These are phyloP conservation scores for Colletotrichum nymphaeae DNA, from an alignment of 2,329 filamentous ascomycete genomes.

Conservation along the genomic window DNA sequence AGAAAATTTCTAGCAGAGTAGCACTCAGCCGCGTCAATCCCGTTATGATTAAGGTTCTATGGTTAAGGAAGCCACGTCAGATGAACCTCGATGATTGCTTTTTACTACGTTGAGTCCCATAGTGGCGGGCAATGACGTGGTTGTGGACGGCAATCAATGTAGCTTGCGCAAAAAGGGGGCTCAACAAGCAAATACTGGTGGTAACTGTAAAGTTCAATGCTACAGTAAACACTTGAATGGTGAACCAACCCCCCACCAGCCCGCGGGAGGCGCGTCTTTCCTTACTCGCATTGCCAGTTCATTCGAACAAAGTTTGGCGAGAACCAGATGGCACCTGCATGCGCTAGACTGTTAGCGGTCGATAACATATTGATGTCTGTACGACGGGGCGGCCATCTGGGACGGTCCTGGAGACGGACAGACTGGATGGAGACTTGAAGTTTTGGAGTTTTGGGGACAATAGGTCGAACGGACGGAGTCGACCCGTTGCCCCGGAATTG, in stretches of 20 bases:
- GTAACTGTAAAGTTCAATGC: background rate
- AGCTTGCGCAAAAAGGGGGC: background rate
- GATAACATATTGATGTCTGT: background rate
- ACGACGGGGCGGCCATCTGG: background rate
- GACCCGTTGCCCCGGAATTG: slow-evolving; percentile 14
- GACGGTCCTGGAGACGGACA: background rate
- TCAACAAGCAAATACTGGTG: background rate
- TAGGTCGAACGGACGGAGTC: background rate
- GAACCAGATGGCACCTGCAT: background rate
- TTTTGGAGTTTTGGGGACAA: background rate
- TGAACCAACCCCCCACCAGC: background rate
- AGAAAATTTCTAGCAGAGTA: background rate
- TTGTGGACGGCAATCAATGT: background rate
- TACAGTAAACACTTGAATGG: background rate
- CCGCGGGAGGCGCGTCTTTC: background rate
- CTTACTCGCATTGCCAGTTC: background rate
- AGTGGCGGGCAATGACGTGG: background rate
- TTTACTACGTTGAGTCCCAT: too few species aligned
- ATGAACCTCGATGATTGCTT: background rate
- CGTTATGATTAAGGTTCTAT: background rate
- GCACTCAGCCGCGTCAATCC: slow-evolving; percentile 3
- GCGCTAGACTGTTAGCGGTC: background rate
- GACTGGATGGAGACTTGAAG: background rate
- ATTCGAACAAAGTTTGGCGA: background rate
- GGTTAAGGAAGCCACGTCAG: background rate